Conservation (phyloP, 225 moss, liverwort and hornwort genomes). For the Marchantia paleacea region DNA sequence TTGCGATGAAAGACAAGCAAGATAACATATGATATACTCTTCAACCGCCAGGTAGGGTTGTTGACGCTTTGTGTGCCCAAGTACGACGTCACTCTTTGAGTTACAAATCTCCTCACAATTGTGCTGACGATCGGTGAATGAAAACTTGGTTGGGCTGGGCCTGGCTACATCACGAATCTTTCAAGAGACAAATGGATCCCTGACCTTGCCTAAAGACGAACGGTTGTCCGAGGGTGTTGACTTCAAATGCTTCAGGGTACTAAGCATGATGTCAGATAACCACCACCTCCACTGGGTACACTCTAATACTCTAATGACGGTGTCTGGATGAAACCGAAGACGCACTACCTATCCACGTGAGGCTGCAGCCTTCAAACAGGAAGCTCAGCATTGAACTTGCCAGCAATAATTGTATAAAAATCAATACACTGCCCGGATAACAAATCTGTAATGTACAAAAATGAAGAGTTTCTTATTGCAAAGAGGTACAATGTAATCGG, state of each 20-base stretch:
- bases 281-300: not conserved
- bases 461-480: constrained; percentile 6
- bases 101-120: not conserved
- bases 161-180: not conserved
- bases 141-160: not conserved
- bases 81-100: not conserved
- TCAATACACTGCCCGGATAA: not conserved
- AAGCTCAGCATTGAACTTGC: not conserved
- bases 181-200: not conserved
- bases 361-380: not conserved
- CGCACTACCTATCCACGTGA: not conserved
- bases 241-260: not conserved
- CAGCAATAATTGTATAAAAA: not conserved
- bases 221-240: not conserved
- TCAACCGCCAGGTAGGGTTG: not conserved
- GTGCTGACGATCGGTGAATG: not conserved
- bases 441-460: constrained; percentile 28
- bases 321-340: not conserved
- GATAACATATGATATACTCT: too few species aligned
- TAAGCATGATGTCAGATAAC: not conserved
- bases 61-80: not conserved
- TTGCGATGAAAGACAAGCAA: not conserved
- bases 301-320: not conserved
- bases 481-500: not conserved
- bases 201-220: not conserved